Base-by-base conservation (phyloP, 192 early-diverging fungal genomes). In the Paraglomus brasilianum region DNA sequence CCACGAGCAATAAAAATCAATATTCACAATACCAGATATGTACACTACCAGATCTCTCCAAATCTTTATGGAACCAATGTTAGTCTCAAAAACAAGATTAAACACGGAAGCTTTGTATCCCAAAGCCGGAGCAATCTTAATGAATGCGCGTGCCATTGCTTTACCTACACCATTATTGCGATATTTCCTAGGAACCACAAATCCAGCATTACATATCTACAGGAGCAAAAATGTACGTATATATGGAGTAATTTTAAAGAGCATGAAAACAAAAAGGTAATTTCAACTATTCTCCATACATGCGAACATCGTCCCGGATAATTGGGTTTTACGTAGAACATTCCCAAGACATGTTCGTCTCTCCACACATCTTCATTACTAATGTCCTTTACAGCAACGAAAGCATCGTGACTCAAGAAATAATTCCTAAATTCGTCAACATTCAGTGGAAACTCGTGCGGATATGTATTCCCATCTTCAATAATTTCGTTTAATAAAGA, bases 271-370 rank as follows among this genome's bases (percentile, higher is more conserved):
- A 67, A 51, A 19, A 71, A 45, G 49, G 21, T n/a, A 58, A 24
- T 68, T 39, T 24, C 0, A 43, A 44, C 49, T 42, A 13, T 1
- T 57, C 10, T 50, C 36, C 59, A 62, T 69, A 76, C 73, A 50
- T 78, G 73, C 21, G 78, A 78, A 47, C 82, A 89, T 53, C 86
- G 75, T n/a, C 88, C 91, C 30, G 90, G 90, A 68, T 84, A 93
- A 71, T 93, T 93, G 5, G 89, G 89, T 74, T 92, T 92, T 69
- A 91, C 73, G 61, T 93, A 93, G 63, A 89, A 91, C 55, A 78
- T 79, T 10, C 89, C 89, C n/a, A 88, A 41, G 1, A 88, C 71
- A 41, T 76, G 73, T 13, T 81, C 62, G 8, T 77, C 57, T 59
- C 77, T 75, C 36, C 21, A 64, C 38, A 75, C 82, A 9, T 71